Evolutionary conservation across 2,329 filamentous ascomycete genomes (phyloP), one percentile per base, ranked within the genome.

Genomic region (Trichoderma koningii): DNA sequence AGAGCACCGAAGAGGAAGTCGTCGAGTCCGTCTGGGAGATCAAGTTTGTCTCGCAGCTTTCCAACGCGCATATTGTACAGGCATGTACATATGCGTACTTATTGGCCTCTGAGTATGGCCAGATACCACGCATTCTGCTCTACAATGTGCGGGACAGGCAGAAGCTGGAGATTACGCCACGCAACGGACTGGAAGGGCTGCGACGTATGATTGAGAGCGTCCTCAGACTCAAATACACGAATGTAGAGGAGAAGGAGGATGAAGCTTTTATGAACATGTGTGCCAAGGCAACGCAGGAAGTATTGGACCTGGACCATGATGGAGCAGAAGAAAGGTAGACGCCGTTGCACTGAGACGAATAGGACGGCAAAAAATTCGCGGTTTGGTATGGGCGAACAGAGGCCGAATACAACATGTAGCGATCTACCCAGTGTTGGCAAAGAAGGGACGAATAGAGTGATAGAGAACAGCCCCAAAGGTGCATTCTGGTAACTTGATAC

Each of bases 31-130:
- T 75, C 26, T 74, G 72, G 72, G 73, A 75, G 66, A 70, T 75
- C 55, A 75, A 75, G 44, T 75, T 75, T 64, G 71, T 73, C 5
- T 66, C 67, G 3, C 15, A 68, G 7, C 68, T 75, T 14, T 66
- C 70, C 14, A 67, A 69, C 10, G 67, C 72, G 47, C 69, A 75
- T 17, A 55, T 71, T 15, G 48, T 75, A 12, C 73, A 75, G 44
- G 68, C 68, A 12, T 71, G 69, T 21, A 56, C 65, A 7, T 75
- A 75, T 66, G 70, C 69, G 38, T 72, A 73, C 55, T 55, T 74
- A 5, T 63, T 64, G 34, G 61, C 66, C 4, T 42, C 47, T 6
- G 2, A 51, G 19, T 52, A 12, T 0, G 34, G 42, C 4, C 21
- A 30, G 14, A 0, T 59, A 17, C 26, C 55, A 2, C 47, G 28